Conservation (phyloP, 169 alveolate species). For the Plasmodium knowlesi region DNA sequence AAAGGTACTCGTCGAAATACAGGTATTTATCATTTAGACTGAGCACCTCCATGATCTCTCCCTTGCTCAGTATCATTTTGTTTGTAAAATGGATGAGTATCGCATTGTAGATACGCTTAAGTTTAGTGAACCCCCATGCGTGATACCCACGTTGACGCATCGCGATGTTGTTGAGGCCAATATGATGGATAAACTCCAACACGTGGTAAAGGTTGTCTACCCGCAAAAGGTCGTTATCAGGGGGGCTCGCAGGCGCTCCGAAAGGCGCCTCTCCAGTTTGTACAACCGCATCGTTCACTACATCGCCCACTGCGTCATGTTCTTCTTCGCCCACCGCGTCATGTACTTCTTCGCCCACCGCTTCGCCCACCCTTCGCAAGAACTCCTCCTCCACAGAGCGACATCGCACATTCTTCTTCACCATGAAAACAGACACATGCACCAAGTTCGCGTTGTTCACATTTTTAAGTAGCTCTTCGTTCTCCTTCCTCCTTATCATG, state of each 20-base stretch:
- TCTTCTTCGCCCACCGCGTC: background rate
- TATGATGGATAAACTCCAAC: conserved; percentile 54
- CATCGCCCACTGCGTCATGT: too few species aligned
- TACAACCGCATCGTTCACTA: background rate
- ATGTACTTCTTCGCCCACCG: background rate
- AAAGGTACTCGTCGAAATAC: conserved; percentile 29
- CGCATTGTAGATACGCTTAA: background rate
- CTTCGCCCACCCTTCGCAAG: background rate
- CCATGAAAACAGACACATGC: conserved; percentile 37
- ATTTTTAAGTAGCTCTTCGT: background rate
- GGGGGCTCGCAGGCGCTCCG: background rate
- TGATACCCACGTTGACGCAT: background rate
- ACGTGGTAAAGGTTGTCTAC: background rate
- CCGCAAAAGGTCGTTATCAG: background rate
- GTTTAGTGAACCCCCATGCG: background rate
- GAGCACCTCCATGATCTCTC: conserved; percentile 5
- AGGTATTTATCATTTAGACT: conserved; percentile 22
- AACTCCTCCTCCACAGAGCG: conserved; percentile 28
- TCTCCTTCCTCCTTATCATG: background rate
- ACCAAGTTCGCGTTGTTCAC: conserved; percentile 15
- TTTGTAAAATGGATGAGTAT: background rate
- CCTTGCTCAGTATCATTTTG: background rate
- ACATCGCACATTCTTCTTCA: conserved; percentile 22
- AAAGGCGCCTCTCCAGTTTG: background rate
- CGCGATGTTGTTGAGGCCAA: conserved; percentile 13